Conservation (phyloP, 2,329 filamentous ascomycete species). For the Fusarium denticulatum region DNA sequence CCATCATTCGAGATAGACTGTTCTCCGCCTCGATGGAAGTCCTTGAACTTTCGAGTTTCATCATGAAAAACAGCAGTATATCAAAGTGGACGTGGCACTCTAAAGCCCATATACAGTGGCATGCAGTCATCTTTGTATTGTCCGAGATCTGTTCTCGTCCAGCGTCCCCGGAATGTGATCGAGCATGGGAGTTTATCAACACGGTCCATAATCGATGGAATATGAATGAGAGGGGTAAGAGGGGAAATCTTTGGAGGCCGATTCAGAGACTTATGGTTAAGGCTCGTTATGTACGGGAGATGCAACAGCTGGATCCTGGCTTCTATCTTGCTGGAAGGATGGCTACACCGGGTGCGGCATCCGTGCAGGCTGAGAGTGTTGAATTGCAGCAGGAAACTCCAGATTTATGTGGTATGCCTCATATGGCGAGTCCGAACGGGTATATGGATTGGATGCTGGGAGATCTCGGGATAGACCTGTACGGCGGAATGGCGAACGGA, state of each 20-base stretch:
- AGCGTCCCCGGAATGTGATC: neutral
- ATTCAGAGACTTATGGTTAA: neutral
- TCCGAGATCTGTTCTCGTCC: neutral
- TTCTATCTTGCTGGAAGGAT: neutral
- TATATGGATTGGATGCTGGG: neutral
- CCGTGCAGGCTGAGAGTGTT: accelerated
- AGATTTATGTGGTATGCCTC: accelerated
- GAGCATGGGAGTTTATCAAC: neutral
- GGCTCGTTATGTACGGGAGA: neutral
- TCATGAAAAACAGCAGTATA: neutral
- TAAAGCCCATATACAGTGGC: neutral
- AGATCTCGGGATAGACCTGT: neutral
- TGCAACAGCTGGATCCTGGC: neutral
- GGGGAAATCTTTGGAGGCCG: neutral
- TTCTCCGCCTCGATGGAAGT: neutral
- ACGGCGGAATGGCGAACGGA: neutral
- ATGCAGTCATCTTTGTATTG: neutral
- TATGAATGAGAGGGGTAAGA: neutral
- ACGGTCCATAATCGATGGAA: neutral
- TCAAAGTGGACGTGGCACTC: conserved; percentile 4
- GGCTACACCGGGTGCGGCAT: accelerated
- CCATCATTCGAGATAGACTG: accelerated
- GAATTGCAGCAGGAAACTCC: neutral
- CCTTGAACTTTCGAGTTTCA: neutral
- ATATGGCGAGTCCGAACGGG: neutral